Evolutionary conservation across 768 basidiomycete genomes (phyloP).

Genomic region (Termitomyces bulborhizus): DNA sequence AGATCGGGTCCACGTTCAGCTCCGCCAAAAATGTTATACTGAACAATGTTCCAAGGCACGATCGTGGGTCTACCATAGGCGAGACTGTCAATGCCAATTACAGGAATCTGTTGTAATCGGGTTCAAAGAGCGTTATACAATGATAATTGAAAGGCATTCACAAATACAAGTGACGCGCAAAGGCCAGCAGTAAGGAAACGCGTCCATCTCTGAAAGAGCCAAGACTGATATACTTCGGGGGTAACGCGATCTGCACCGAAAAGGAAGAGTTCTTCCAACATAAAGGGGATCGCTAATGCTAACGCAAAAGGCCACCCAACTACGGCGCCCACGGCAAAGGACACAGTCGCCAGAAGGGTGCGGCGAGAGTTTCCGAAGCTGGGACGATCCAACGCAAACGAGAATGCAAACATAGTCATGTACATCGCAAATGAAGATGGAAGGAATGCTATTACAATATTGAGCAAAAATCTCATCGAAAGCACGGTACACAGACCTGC

Average conservation of each 20-base stretch:
- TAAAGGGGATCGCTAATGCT: conserved; percentile 81
- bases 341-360: conserved; percentile 58
- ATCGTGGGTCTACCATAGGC: conserved; percentile 77
- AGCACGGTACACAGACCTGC: conserved; percentile 46
- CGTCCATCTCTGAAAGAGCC: conserved; percentile 58
- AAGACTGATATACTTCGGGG: conserved; percentile 34
- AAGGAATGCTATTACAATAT: conserved; percentile 62
- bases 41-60: conserved; percentile 90
- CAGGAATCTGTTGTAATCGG: conserved; percentile 57
- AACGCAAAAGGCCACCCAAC: conserved; percentile 98
- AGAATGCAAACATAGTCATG: conserved; percentile 70
- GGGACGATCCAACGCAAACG: conserved; percentile 58
- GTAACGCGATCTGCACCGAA: conserved; percentile 62
- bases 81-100: conserved; percentile 75
- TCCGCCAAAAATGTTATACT: conserved; percentile 88
- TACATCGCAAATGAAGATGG: conserved; percentile 97
- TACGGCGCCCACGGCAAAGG: conserved; percentile 77
- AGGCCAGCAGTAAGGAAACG: conserved; percentile 49
- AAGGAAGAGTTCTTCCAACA: conserved; percentile 84
- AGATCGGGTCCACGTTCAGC: conserved; percentile 79
- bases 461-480: background rate
- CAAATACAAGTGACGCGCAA: conserved; percentile 56
- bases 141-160: conserved; percentile 26
- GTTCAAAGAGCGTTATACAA: background rate
- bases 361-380: conserved; percentile 45